Percentiles rank a stretch among this genome's conserved stretches.
Conservation (phyloP, 192 early-diverging fungal species). For the Umbelopsis ramanniana region DNA sequence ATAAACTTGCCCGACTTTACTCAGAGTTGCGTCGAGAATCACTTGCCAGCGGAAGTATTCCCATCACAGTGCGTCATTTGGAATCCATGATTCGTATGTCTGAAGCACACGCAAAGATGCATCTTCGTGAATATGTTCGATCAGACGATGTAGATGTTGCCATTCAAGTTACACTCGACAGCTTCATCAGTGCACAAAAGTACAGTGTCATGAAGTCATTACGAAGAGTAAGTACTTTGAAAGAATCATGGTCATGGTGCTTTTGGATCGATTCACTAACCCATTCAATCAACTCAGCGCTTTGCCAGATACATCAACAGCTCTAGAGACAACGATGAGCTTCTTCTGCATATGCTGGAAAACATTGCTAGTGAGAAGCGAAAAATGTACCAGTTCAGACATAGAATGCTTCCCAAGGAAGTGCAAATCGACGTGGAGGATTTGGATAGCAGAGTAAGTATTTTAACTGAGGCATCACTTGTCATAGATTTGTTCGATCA, state of each 20-base stretch:
- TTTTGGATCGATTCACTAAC: neutral
- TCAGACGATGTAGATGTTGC: slow-evolving; percentile 94
- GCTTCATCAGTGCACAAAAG: slow-evolving; percentile 94
- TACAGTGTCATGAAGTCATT: slow-evolving; percentile 84
- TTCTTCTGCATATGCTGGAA: slow-evolving; percentile 76
- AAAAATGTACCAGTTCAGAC: slow-evolving; percentile 69
- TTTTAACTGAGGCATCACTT: neutral
- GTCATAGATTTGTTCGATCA: neutral
- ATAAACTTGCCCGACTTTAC: slow-evolving; percentile 90
- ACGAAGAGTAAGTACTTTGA: slow-evolving; percentile 59
- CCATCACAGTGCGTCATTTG: slow-evolving; percentile 88
- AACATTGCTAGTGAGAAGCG: slow-evolving; percentile 77
- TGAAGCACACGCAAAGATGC: slow-evolving; percentile 94
- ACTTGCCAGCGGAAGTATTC: slow-evolving; percentile 68
- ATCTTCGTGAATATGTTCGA: slow-evolving; percentile 88
- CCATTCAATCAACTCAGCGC: slow-evolving; percentile 37
- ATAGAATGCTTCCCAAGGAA: slow-evolving; percentile 58
- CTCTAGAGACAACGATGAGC: slow-evolving; percentile 79
- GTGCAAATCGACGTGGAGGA: slow-evolving; percentile 67
- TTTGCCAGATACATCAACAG: slow-evolving; percentile 86
- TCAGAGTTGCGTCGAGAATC: slow-evolving; percentile 92
- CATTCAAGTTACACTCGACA: slow-evolving; percentile 84
- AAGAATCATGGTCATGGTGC: neutral
- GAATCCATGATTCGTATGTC: slow-evolving; percentile 87
- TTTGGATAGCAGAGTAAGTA: slow-evolving; percentile 54